Base-by-base conservation (phyloP, 495 filamentous ascomycete genomes). In the Penicillium silybi region DNA sequence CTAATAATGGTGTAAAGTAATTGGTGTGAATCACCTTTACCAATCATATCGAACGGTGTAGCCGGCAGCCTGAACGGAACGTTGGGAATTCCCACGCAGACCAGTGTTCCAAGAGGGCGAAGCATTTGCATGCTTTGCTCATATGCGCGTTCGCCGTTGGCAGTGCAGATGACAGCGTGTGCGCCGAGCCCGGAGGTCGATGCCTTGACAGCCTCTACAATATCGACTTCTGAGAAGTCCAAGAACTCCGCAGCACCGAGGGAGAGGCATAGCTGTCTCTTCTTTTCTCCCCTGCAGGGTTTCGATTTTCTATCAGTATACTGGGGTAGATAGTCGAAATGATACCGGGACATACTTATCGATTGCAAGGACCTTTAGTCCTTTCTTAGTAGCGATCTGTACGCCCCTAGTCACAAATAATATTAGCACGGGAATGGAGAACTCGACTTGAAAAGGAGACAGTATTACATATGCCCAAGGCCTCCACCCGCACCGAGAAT, bases 21-120 rank as follows among this genome's bases (percentile, higher is more conserved):
- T 34, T 0, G 9, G 32, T 40, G 15, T 26, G 35, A 10, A 38
- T 27, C 42, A 64, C 70, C 67, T 48, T 67, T 70, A 9, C 71
- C 64, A 50, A 75, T 69, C 71, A 77, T 71, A 32, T 74, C 73
- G 40, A 77, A 67, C 23, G 73, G 73, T 4, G 69, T 69, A 11
- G 66, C 67, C 7, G 72, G 70, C 11, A 73, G 41, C 11, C 48
- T 54, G 45, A 75, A 74, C 9, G 69, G 64, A 5, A 58, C 46
- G 54, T 58, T 68, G 4, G 72, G 72, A 18, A 75, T 72, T 18
- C 73, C 73, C 4, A 75, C 71, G 40, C 74, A 77, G 13, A 75
- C 74, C 9, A 74, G 56, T 1, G 68, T 72, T 3, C 71, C 74
- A 2, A 74, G 57, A 0, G 65, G 60, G 17, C 74, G 71, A 8